phyloP scores from a whole-genome alignment of 2,329 filamentous ascomycete species.

The Fusarium agapanthi region DNA sequence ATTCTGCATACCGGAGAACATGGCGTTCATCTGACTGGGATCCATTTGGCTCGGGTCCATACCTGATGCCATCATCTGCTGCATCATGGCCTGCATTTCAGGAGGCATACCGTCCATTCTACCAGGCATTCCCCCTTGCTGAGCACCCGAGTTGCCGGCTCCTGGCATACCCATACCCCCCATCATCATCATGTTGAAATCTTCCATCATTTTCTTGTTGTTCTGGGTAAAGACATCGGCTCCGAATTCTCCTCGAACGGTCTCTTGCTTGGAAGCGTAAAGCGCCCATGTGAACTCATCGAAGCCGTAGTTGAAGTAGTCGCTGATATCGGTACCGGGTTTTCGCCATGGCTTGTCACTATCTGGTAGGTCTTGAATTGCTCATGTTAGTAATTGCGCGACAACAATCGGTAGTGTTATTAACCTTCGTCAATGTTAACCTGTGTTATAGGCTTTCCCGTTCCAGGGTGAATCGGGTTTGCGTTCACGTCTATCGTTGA shows the following conservation, averaged over 20 bases:
- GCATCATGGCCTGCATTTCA: slow-evolving; percentile 75
- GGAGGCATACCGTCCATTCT: slow-evolving; percentile 70
- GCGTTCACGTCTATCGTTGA: slow-evolving; percentile 87
- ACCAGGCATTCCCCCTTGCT: slow-evolving; percentile 55
- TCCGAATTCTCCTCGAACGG: slow-evolving; percentile 77
- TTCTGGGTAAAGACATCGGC: slow-evolving; percentile 69
- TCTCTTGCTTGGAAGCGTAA: slow-evolving; percentile 89
- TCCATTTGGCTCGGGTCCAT: slow-evolving; percentile 75
- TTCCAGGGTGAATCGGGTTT: slow-evolving; percentile 79
- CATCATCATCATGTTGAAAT: slow-evolving; percentile 76
- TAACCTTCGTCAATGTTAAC: slow-evolving; percentile 76
- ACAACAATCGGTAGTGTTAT: neutral
- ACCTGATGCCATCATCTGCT: slow-evolving; percentile 73
- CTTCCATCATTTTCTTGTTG: slow-evolving; percentile 82
- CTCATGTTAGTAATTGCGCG: slow-evolving; percentile 3
- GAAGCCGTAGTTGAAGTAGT: slow-evolving; percentile 99
- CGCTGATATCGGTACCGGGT: slow-evolving; percentile 91
- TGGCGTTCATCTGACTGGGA: slow-evolving; percentile 63
- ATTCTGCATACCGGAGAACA: slow-evolving; percentile 68
- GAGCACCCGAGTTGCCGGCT: slow-evolving; percentile 46
- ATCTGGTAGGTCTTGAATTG: slow-evolving; percentile 67
- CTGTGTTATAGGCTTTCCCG: slow-evolving; percentile 83
- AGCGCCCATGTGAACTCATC: slow-evolving; percentile 98
- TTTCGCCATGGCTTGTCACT: slow-evolving; percentile 96
- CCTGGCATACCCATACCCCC: slow-evolving; percentile 57